Evolutionary conservation across 148 eudicot genomes (phyloP).

Genomic region (Nyssa sinensis): DNA sequence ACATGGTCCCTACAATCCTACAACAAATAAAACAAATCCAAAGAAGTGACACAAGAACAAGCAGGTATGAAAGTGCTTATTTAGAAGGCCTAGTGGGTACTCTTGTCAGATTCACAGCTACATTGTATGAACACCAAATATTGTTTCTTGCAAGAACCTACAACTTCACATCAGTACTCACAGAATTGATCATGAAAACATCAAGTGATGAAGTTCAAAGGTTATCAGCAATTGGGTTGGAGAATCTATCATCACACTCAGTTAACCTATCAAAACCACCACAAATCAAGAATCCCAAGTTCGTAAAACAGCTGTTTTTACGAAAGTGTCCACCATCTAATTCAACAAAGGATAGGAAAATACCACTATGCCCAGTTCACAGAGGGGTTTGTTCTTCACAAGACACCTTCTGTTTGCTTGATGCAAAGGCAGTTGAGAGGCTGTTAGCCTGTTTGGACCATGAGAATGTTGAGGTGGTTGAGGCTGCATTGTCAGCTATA

Average conservation of each 20-base stretch:
- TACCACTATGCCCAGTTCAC: constrained; percentile 52
- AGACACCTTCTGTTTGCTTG: constrained; percentile 71
- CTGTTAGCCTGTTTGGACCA: constrained; percentile 60
- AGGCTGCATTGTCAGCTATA: constrained; percentile 72
- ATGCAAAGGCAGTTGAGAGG: constrained; percentile 61
- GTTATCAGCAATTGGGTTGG: constrained; percentile 62
- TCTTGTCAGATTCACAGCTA: constrained; percentile 76
- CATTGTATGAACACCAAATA: constrained; percentile 62
- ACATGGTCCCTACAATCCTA: constrained; percentile 45
- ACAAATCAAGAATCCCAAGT: constrained; percentile 34
- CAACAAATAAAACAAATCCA: constrained; percentile 46
- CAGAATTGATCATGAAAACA: constrained; percentile 56
- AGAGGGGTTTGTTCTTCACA: constrained; percentile 66
- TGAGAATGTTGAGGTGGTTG: constrained; percentile 55
- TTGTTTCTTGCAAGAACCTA: constrained; percentile 41
- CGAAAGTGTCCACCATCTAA: constrained; percentile 23
- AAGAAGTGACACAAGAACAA: constrained; percentile 45
- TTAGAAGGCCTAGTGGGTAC: constrained; percentile 80
- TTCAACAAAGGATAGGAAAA: constrained; percentile 30
- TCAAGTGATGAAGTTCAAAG: constrained; percentile 62
- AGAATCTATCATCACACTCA: constrained; percentile 68
- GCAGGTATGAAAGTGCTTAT: constrained; percentile 49
- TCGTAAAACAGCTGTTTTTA: constrained; percentile 20
- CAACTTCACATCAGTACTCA: constrained; percentile 51
- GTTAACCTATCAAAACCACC: constrained; percentile 58